Conservation (phyloP, 805 yeast genomes). For the Isabelozyma gotoi region DNA sequence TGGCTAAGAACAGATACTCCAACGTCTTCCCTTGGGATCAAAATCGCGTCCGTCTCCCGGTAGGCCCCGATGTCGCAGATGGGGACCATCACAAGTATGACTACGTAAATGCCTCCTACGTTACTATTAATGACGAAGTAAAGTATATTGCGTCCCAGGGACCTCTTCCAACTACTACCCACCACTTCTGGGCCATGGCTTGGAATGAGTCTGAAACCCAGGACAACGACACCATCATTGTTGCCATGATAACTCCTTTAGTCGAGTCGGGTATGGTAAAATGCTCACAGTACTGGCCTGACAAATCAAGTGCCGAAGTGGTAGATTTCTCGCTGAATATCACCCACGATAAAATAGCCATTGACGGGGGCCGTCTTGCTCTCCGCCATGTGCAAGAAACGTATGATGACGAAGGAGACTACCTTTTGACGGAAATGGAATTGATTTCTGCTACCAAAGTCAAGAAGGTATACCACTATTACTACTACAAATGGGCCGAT, state of each 20-base stretch:
- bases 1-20: slow-evolving; percentile 31
- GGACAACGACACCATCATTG: slow-evolving; percentile 21
- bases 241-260: slow-evolving; percentile 54
- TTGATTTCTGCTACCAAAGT: slow-evolving; percentile 14
- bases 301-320: slow-evolving; percentile 6
- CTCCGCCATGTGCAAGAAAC: slow-evolving; percentile 16
- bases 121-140: slow-evolving; percentile 13
- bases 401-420: slow-evolving; percentile 16
- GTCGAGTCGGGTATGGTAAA: slow-evolving; percentile 38
- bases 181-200: slow-evolving; percentile 52
- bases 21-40: slow-evolving; percentile 43
- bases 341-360: slow-evolving; percentile 15
- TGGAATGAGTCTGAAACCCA: slow-evolving; percentile 29
- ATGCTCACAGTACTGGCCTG: slow-evolving; percentile 46
- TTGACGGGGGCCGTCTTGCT: slow-evolving; percentile 16
- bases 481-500: slow-evolving; percentile 47
- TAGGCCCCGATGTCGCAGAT: slow-evolving; percentile 6
- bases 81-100: slow-evolving; percentile 13
- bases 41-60: slow-evolving; percentile 31
- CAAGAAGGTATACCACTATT: slow-evolving; percentile 37
- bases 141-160: slow-evolving; percentile 76
- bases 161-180: slow-evolving; percentile 40
- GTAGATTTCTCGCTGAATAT: slow-evolving; percentile 18
- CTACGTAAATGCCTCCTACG: slow-evolving; percentile 46
- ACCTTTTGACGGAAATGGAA: slow-evolving; percentile 24